Conservation (phyloP, 2,329 filamentous ascomycete genomes). For the Pestalotiopsis sp. region DNA sequence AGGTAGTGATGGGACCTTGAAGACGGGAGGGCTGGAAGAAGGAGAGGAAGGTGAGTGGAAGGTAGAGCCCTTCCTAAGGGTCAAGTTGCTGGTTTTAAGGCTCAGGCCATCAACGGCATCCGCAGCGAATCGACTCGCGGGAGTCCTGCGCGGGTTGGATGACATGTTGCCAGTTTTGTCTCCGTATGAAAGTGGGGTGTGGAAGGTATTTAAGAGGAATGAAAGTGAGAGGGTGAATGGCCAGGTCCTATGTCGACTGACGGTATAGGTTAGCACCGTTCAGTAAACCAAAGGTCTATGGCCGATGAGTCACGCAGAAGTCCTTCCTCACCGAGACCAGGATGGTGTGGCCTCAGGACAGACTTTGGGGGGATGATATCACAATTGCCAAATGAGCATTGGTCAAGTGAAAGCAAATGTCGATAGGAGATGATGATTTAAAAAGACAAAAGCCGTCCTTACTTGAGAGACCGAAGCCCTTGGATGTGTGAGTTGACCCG, state of each 20-base stretch:
- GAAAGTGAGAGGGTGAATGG: slow-evolving; percentile 11
- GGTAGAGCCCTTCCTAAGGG: slow-evolving; percentile 72
- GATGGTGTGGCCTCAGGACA: slow-evolving; percentile 27
- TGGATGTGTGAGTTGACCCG: background rate
- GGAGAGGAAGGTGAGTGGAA: slow-evolving; percentile 56
- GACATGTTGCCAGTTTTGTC: slow-evolving; percentile 44
- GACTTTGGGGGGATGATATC: slow-evolving; percentile 21
- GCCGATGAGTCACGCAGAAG: slow-evolving; percentile 31
- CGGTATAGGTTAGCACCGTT: slow-evolving; percentile 31
- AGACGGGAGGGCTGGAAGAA: slow-evolving; percentile 40
- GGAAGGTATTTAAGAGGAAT: slow-evolving; percentile 20
- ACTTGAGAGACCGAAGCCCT: background rate
- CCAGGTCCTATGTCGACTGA: slow-evolving; percentile 27
- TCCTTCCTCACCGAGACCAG: slow-evolving; percentile 28
- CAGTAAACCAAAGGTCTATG: slow-evolving; percentile 28
- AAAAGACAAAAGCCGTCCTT: slow-evolving; percentile 5
- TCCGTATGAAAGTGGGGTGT: slow-evolving; percentile 25
- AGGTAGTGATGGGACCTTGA: slow-evolving; percentile 56
- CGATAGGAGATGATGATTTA: slow-evolving; percentile 12
- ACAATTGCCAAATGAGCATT: slow-evolving; percentile 26
- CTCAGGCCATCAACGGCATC: slow-evolving; percentile 43
- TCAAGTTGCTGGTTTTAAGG: slow-evolving; percentile 54
- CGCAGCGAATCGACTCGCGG: slow-evolving; percentile 44
- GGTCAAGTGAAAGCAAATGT: slow-evolving; percentile 24
- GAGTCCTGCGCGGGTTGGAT: slow-evolving; percentile 50